phyloP scores from a whole-genome alignment of 441 rosid genomes.

The Eutrema salsugineum region DNA sequence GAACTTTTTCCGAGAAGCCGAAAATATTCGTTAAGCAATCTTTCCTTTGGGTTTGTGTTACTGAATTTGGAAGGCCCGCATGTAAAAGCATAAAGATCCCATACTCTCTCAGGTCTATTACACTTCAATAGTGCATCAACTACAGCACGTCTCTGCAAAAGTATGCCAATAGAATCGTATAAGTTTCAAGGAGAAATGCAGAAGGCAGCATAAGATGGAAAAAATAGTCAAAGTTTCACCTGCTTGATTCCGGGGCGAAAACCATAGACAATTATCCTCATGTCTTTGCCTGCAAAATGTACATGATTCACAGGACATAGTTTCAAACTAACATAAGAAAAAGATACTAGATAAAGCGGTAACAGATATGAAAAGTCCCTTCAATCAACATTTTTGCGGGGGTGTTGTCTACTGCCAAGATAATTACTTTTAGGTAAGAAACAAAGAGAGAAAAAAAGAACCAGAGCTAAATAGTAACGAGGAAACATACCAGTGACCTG shows the following conservation, averaged over 20 bases:
- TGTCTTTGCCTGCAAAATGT: conserved; percentile 84
- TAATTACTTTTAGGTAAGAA: neutral
- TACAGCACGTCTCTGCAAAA: conserved; percentile 73
- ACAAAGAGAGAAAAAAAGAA: neutral
- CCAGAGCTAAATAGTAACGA: neutral
- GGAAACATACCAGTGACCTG: conserved; percentile 80
- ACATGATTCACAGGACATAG: conserved; percentile 7
- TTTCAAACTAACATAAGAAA: conserved; percentile 4
- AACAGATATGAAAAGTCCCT: neutral
- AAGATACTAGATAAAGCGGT: neutral
- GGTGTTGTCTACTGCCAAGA: conserved; percentile 3
- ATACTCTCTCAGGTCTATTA: conserved; percentile 60
- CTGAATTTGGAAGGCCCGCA: conserved; percentile 71
- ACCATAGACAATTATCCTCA: conserved; percentile 94
- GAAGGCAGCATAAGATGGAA: neutral
- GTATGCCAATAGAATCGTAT: neutral
- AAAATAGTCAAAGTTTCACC: conserved; percentile 39
- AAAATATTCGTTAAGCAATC: conserved; percentile 88
- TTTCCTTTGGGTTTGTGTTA: conserved; percentile 75
- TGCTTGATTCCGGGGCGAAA: conserved; percentile 88
- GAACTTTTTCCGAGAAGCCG: conserved; percentile 81
- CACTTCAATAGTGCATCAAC: conserved; percentile 63
- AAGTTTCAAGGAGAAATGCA: neutral
- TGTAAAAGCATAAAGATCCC: conserved; percentile 92
- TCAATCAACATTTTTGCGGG: neutral